Percentiles rank a stretch among this genome's conserved stretches.
Conservation (phyloP, 2,329 filamentous ascomycete genomes). For the Aureobasidium sp. region DNA sequence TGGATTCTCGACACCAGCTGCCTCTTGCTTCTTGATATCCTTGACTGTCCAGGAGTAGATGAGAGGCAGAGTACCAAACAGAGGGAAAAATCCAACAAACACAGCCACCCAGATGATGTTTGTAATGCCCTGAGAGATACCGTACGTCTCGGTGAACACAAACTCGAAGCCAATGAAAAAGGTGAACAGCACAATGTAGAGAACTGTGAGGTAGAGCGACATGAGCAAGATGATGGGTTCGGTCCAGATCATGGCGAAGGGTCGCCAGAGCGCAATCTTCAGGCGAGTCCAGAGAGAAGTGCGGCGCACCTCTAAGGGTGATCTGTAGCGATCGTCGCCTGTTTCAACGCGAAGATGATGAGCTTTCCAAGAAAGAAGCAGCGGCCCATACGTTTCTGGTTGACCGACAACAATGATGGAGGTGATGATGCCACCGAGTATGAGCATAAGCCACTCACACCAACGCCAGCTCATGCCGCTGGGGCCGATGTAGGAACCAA, state of each 20-base stretch:
- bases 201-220: slow-evolving; percentile 45
- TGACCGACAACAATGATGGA: slow-evolving; percentile 35
- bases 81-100: slow-evolving; percentile 33
- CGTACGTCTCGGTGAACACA: slow-evolving; percentile 42
- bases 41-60: slow-evolving; percentile 17
- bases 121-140: slow-evolving; percentile 36
- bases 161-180: slow-evolving; percentile 47
- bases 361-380: slow-evolving; percentile 32
- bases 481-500: slow-evolving; percentile 19
- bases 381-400: slow-evolving; percentile 46
- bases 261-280: slow-evolving; percentile 18
- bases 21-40: slow-evolving; percentile 14
- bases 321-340: slow-evolving; percentile 20
- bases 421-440: slow-evolving; percentile 27
- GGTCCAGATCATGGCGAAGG: slow-evolving; percentile 22
- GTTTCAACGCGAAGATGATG: slow-evolving; percentile 26
- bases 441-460: slow-evolving; percentile 36
- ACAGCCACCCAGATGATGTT: slow-evolving; percentile 42
- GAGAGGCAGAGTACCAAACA: slow-evolving; percentile 5
- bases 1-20: slow-evolving; percentile 4
- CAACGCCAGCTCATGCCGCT: slow-evolving; percentile 28
- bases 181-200: slow-evolving; percentile 50
- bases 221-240: slow-evolving; percentile 43
- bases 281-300: slow-evolving; percentile 19
- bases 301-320: slow-evolving; percentile 20